phyloP scores from a whole-genome alignment of 331 rosid species.

The Pyracantha coccinea region DNA sequence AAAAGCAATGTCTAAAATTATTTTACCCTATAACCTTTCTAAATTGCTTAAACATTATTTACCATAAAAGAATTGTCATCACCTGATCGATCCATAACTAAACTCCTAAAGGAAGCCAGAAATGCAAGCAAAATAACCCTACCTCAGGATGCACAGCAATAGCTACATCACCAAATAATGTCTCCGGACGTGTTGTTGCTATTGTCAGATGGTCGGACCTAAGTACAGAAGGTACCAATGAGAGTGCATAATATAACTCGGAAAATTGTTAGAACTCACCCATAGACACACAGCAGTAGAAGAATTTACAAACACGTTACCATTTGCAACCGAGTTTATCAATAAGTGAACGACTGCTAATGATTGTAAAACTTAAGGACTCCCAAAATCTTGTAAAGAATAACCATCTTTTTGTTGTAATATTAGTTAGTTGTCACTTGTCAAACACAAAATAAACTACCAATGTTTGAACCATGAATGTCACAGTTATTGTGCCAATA shows the following conservation, averaged over 20 bases:
- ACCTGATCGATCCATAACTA: neutral
- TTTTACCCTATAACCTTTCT: neutral
- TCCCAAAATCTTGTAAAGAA: neutral
- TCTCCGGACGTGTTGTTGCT: conserved; percentile 97
- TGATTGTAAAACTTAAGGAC: neutral
- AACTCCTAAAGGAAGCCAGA: conserved; percentile 3
- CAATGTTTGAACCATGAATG: neutral
- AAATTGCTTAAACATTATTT: neutral
- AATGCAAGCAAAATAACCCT: conserved; percentile 17
- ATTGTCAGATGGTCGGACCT: conserved; percentile 80
- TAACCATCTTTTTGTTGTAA: neutral
- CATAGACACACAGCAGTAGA: neutral
- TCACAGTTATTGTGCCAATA: neutral
- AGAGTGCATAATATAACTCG: conserved; percentile 12
- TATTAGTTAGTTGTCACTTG: neutral
- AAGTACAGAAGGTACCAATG: conserved; percentile 14
- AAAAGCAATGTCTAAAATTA: neutral
- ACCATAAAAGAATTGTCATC: neutral
- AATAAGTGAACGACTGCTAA: neutral
- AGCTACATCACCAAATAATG: conserved; percentile 97
- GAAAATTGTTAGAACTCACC: neutral
- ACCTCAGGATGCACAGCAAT: conserved; percentile 90
- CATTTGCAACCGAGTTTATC: neutral
- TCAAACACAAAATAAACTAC: neutral
- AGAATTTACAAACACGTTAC: neutral